Conservation (phyloP, 2,329 filamentous ascomycete species). For the Sclerotinia trifoliorum region DNA sequence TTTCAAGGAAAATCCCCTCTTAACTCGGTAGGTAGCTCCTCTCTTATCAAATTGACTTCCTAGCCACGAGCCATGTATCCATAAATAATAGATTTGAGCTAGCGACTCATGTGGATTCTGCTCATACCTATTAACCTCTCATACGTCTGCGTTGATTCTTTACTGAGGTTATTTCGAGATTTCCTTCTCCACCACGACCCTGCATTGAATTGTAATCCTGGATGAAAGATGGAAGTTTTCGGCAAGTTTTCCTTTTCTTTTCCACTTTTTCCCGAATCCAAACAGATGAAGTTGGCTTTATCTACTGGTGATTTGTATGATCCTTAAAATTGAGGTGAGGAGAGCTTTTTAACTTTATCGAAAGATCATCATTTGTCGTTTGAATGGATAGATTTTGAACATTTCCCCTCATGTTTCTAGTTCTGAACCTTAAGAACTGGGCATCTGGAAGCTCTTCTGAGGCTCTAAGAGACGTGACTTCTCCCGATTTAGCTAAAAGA, state of each 20-base stretch:
- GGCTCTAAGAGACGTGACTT: too few relatives aligned
- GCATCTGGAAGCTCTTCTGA: not conserved
- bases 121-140: not conserved
- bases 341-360: not conserved
- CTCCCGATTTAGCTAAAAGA: too few relatives aligned
- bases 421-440: not conserved
- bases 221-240: not conserved
- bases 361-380: not conserved
- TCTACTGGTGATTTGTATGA: not conserved
- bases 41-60: not conserved
- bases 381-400: not conserved
- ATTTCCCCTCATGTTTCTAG: not conserved
- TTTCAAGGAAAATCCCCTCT: conserved; percentile 15
- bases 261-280: not conserved
- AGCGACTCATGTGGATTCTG: conserved; percentile 5
- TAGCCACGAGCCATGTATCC: conserved; percentile 9
- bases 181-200: conserved; percentile 1
- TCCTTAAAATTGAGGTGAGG: not conserved
- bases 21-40: not conserved
- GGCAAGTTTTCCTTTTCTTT: conserved; percentile 1
- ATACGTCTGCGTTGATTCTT: not conserved
- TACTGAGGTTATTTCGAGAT: conserved; percentile 9
- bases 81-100: not conserved
- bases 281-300: not conserved
- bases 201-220: conserved; percentile 9